Conservation (phyloP, 2,329 filamentous ascomycete genomes). For the Talaromyces sp. region DNA sequence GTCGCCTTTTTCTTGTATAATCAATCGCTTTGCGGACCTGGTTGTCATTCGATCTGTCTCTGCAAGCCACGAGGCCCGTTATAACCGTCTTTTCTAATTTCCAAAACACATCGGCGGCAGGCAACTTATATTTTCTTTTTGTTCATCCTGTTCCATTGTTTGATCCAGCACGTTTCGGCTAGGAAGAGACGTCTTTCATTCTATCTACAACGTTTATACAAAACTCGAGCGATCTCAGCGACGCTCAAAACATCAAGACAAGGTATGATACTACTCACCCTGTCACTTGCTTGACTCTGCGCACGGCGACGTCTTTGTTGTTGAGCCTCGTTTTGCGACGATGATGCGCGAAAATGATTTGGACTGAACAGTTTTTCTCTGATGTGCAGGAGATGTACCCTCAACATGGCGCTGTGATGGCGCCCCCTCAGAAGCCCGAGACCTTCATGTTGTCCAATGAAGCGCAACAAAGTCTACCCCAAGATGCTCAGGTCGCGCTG, state of each 20-base stretch:
- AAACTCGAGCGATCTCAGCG: constrained; percentile 10
- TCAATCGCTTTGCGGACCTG: constrained; percentile 8
- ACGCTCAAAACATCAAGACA: constrained; percentile 9
- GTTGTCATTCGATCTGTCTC: constrained; percentile 14
- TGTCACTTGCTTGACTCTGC: not conserved
- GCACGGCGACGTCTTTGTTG: constrained; percentile 13
- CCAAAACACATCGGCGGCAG: not conserved
- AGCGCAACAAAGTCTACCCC: constrained; percentile 91
- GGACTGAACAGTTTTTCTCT: constrained; percentile 21
- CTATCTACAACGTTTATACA: constrained; percentile 8
- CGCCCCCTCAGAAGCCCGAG: constrained; percentile 91
- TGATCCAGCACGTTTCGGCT: constrained; percentile 2
- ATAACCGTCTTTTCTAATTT: constrained; percentile 4
- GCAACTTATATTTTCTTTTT: constrained; percentile 1
- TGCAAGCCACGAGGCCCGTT: constrained; percentile 16
- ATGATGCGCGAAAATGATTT: constrained; percentile 13
- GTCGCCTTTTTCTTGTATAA: constrained; percentile 11
- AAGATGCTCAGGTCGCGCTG: constrained; percentile 93
- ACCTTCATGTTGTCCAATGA: constrained; percentile 98
- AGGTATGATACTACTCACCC: constrained; percentile 12
- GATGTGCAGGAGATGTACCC: constrained; percentile 62
- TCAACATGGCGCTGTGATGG: constrained; percentile 77
- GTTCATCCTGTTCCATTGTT: constrained; percentile 2
- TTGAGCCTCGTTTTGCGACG: not conserved
- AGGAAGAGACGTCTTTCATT: not conserved